phyloP scores from a whole-genome alignment of 768 basidiomycete species.

The Auriscalpium microsporum region DNA sequence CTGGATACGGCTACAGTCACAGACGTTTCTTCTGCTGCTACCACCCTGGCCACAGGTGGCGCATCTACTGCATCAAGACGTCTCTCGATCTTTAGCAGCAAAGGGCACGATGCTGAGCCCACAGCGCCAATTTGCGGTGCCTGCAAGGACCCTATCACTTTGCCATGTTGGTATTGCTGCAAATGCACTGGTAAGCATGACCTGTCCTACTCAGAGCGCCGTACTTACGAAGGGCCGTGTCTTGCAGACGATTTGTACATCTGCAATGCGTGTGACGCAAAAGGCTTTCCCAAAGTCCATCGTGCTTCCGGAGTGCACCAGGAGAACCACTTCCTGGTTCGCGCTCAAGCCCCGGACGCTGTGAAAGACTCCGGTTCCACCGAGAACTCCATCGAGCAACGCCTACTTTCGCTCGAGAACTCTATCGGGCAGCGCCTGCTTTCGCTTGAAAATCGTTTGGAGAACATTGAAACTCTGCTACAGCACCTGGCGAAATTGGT shows the following conservation, averaged over 20 bases:
- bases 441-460: neutral
- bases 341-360: neutral
- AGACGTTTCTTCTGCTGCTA: neutral
- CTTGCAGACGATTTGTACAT: constrained; percentile 5
- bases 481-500: neutral
- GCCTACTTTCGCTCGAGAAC: neutral
- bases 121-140: constrained; percentile 11
- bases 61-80: neutral
- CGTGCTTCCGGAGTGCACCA: neutral
- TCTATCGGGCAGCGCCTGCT: neutral
- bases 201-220: neutral
- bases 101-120: neutral
- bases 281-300: neutral
- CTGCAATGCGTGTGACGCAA: constrained; percentile 11
- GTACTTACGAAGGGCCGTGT: neutral
- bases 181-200: constrained; percentile 15
- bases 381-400: neutral
- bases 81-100: neutral
- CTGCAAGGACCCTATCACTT: constrained; percentile 14
- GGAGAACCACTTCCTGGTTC: constrained; percentile 1
- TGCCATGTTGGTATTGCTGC: constrained; percentile 26
- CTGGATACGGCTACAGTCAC: neutral
- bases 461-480: neutral
- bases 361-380: neutral
- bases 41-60: neutral